phyloP scores from a whole-genome alignment of 2,329 filamentous ascomycete species.

The Lomentospora prolificans region DNA sequence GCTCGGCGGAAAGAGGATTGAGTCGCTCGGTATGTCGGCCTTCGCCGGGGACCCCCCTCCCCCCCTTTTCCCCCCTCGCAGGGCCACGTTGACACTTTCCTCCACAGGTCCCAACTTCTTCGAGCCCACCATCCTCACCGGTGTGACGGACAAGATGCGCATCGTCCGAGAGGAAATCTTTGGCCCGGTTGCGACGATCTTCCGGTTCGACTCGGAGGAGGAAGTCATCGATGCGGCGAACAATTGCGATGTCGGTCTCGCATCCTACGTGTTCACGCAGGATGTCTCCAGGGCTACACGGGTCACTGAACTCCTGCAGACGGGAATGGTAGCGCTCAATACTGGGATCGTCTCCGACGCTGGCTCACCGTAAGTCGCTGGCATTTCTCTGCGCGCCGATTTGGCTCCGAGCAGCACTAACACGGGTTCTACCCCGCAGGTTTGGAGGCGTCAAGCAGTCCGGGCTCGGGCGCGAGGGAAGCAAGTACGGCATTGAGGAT shows the following conservation, averaged over 20 bases:
- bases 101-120: conserved; percentile 60
- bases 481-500: conserved; percentile 66
- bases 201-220: conserved; percentile 58
- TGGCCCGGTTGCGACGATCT: conserved; percentile 59
- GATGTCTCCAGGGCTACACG: conserved; percentile 50
- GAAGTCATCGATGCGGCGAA: conserved; percentile 61
- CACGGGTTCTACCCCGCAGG: too few relatives aligned
- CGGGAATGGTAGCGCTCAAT: conserved; percentile 82
- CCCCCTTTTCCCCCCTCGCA: too few relatives aligned
- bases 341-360: conserved; percentile 56
- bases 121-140: conserved; percentile 57
- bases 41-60: too few relatives aligned
- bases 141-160: conserved; percentile 57
- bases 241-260: conserved; percentile 55
- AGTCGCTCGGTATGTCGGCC: too few relatives aligned
- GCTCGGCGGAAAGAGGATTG: conserved; percentile 50
- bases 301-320: conserved; percentile 64
- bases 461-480: conserved; percentile 72
- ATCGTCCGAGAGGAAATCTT: conserved; percentile 63
- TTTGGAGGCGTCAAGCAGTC: conserved; percentile 83
- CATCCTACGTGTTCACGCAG: conserved; percentile 62
- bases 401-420: too few relatives aligned
- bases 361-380: conserved; percentile 34
- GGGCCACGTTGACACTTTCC: conserved; percentile 46
- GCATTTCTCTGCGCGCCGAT: too few relatives aligned